Percentiles rank a stretch among this genome's conserved stretches.
Evolutionary conservation across 257 asterid species (phyloP).

Genomic region (Ocimum tenuiflorum): DNA sequence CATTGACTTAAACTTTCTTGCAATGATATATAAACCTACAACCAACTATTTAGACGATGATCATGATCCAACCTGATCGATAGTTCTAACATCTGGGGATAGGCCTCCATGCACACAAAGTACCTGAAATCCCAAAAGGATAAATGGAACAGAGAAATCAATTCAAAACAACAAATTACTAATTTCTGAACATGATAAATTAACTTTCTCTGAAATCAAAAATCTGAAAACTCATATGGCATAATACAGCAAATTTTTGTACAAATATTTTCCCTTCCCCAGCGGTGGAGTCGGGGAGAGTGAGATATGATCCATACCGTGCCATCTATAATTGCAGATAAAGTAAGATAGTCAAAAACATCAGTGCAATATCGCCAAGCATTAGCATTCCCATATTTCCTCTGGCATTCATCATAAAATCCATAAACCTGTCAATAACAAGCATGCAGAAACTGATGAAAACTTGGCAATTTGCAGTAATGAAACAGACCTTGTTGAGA

Average conservation of each 20-base stretch:
- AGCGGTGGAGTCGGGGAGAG: not conserved
- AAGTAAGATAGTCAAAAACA: conserved; percentile 89
- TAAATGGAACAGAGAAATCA: no score
- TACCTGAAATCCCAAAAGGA: conserved; percentile 40
- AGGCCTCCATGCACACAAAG: conserved; percentile 98
- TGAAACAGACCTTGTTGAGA: no score
- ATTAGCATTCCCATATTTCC: conserved; percentile 95
- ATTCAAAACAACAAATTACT: no score
- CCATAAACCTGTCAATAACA: conserved; percentile 73
- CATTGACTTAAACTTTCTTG: no score
- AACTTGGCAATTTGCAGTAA: no score
- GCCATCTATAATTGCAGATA: conserved; percentile 95
- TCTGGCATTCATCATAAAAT: conserved; percentile 96
- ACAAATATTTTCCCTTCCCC: no score
- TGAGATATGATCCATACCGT: conserved; percentile 43
- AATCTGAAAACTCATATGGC: not conserved
- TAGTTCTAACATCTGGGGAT: conserved; percentile 92
- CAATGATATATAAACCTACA: no score
- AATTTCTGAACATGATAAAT: not conserved
- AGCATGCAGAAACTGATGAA: not conserved
- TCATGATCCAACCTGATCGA: conserved; percentile 68
- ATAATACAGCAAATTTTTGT: no score
- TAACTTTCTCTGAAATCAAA: not conserved
- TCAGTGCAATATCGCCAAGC: conserved; percentile 99
- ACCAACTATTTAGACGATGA: not conserved